phyloP scores from a whole-genome alignment of 75 land plant species.

The Chamaecyparis obtusa region DNA sequence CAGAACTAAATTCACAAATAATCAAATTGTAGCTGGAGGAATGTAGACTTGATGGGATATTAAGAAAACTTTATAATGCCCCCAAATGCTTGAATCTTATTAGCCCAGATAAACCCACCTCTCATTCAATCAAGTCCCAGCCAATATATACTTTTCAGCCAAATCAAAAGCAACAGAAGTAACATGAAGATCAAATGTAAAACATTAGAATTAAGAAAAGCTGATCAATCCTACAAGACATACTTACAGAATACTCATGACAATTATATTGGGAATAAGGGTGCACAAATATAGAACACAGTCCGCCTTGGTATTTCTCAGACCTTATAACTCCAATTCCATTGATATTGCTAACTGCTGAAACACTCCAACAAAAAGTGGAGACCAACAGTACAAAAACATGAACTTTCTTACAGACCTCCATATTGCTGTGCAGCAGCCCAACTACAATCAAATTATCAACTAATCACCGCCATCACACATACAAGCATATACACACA shows the following conservation, averaged over 20 bases:
- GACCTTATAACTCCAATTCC: not conserved
- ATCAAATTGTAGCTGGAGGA: no score
- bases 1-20: no score
- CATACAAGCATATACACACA: not conserved
- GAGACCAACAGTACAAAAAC: not conserved
- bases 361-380: not conserved
- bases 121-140: no score
- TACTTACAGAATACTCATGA: slow-evolving; percentile 24
- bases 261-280: slow-evolving; percentile 18
- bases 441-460: no score
- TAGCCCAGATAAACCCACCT: no score
- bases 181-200: not conserved
- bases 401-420: not conserved
- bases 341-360: not conserved
- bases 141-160: not conserved
- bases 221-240: not conserved
- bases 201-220: no score
- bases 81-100: no score
- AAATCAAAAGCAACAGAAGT: not conserved
- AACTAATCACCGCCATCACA: not conserved
- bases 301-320: not conserved
- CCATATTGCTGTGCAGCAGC: not conserved
- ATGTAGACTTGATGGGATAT: no score
- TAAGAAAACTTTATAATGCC: no score
- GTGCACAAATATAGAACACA: not conserved